Evolutionary conservation across 2,329 filamentous ascomycete species (phyloP).

Genomic region (Clonostachys byssicola): DNA sequence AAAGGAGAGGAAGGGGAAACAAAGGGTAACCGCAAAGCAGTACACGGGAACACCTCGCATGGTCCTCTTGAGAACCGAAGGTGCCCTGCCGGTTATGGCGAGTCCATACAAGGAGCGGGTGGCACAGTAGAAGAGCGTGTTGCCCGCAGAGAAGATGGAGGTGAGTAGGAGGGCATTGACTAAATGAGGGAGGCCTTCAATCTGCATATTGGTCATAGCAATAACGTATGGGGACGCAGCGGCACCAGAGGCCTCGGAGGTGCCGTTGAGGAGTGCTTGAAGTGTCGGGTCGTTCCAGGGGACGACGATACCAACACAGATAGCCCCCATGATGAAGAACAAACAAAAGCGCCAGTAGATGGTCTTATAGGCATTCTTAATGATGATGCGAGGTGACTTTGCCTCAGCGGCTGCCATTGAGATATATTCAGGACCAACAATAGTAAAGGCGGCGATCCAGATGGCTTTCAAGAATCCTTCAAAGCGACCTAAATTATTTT

Average conservation of each 20-base stretch:
- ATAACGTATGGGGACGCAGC: slow-evolving; percentile 56
- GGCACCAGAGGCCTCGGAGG: slow-evolving; percentile 28
- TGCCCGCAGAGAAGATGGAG: slow-evolving; percentile 40
- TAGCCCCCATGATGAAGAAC: slow-evolving; percentile 67
- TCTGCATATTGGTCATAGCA: slow-evolving; percentile 47
- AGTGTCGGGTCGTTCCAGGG: slow-evolving; percentile 39
- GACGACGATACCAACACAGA: slow-evolving; percentile 48
- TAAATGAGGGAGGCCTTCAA: slow-evolving; percentile 49
- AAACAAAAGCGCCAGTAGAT: slow-evolving; percentile 69
- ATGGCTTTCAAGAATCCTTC: slow-evolving; percentile 51
- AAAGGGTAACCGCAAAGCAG: slow-evolving; percentile 48
- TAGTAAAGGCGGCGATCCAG: slow-evolving; percentile 65
- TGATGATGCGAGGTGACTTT: slow-evolving; percentile 59
- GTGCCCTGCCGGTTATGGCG: slow-evolving; percentile 43
- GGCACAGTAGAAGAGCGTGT: slow-evolving; percentile 47
- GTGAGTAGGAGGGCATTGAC: slow-evolving; percentile 50
- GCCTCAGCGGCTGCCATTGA: slow-evolving; percentile 52
- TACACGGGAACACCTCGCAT: slow-evolving; percentile 58
- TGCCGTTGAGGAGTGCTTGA: slow-evolving; percentile 13
- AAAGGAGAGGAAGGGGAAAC: slow-evolving; percentile 49
- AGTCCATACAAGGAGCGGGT: slow-evolving; percentile 46
- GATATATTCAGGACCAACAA: slow-evolving; percentile 65
- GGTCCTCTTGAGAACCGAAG: slow-evolving; percentile 50
- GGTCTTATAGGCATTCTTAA: slow-evolving; percentile 67
- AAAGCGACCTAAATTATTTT: slow-evolving; percentile 54